Evolutionary conservation across 2,329 filamentous ascomycete genomes (phyloP).

Genomic region (Parastagonospora avenae): DNA sequence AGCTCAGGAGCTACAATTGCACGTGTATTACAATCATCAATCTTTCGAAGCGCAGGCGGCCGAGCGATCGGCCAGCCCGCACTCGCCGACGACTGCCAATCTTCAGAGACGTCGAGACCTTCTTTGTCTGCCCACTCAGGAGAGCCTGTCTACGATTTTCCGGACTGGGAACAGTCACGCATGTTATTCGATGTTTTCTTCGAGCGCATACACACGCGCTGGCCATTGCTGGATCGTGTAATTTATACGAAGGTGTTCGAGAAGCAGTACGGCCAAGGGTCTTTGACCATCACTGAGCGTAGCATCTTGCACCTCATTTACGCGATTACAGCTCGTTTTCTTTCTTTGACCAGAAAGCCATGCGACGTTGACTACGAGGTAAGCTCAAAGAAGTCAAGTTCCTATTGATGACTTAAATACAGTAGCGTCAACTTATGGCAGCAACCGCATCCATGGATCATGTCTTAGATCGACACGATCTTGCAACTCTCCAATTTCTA

Average conservation of each 20-base stretch:
- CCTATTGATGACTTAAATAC: background rate
- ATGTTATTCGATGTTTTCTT: constrained; percentile 32
- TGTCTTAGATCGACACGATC: constrained; percentile 30
- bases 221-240: constrained; percentile 31
- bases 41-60: constrained; percentile 19
- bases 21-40: constrained; percentile 31
- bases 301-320: constrained; percentile 34
- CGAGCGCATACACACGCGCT: constrained; percentile 32
- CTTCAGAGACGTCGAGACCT: too few relatives aligned
- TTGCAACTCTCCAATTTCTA: constrained; percentile 31
- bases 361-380: constrained; percentile 30
- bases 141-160: constrained; percentile 8
- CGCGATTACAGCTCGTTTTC: constrained; percentile 32
- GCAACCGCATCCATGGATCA: constrained; percentile 32
- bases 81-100: background rate
- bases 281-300: constrained; percentile 24
- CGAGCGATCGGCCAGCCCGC: background rate
- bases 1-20: constrained; percentile 37
- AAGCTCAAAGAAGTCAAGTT: background rate
- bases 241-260: constrained; percentile 28
- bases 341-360: constrained; percentile 32
- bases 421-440: constrained; percentile 22
- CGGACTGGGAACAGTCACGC: constrained; percentile 19
- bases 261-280: constrained; percentile 22
- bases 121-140: background rate